Evolutionary conservation across 768 basidiomycete genomes (phyloP), one percentile per base, ranked within the genome.

Genomic region (Pleurotus platypus): DNA sequence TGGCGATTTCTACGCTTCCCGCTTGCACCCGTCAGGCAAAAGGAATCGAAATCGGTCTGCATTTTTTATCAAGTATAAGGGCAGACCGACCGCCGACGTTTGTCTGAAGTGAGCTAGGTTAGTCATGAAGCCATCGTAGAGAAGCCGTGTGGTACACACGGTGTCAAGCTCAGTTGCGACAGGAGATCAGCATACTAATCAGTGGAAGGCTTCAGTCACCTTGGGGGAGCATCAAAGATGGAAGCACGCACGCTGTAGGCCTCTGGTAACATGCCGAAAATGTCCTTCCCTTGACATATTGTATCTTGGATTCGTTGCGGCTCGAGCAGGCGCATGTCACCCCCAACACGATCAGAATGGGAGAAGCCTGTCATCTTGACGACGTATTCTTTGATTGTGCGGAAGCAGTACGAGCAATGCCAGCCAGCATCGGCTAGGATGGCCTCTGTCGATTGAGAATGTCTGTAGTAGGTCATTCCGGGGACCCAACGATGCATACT

Each of bases 341-440:
- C 80, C 35, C 77, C 81, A 27, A 85, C 78, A 38, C 84, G 80
- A 61, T 86, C 84, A 7, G 81, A 76, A 69, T 86, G 85, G 6
- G 82, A 84, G 69, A 80, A 86, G 4, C 79, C 82, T 58, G 66
- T 68, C 82, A 85, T 84, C 70, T 85, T 85, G 63, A 78, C 72
- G 24, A 76, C 69, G 60, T 83, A 85, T 65, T 87, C 84, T 6
- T 75, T 67, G 49, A 86, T 72, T 11, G 79, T 78, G 45, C 79
- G 73, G 75, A 86, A 87, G 68, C 85, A 86, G 70, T 81, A 86
- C 57, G 81, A 82, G 70, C 84, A 86, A 62, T 87, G 84, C 84
- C 84, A 87, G 1, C 84, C 85, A n/a, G 83, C 71, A 65, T 87
- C 83, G 18, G 82, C 80, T 37, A 87, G 77, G 7, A 80, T 68